Conservation (phyloP, 371 early-diverging fungal species). For the Mucor indicus region DNA sequence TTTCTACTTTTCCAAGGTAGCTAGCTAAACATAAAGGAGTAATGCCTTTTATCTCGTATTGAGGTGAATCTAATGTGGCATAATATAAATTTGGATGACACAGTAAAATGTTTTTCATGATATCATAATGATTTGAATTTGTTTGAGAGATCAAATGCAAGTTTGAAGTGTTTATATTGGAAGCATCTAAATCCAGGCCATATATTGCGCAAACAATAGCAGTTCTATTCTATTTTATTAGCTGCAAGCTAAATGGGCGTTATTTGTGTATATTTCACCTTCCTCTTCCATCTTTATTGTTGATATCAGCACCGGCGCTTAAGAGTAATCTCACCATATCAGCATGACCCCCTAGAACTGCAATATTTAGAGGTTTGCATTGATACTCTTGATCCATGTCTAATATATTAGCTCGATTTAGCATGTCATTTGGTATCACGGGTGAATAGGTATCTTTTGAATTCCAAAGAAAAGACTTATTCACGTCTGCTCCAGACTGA, state of each 20-base stretch:
- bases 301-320: constrained; percentile 64
- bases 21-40: constrained; percentile 75
- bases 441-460: constrained; percentile 43
- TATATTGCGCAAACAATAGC: constrained; percentile 57
- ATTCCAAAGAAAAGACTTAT: constrained; percentile 52
- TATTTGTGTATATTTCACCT: constrained; percentile 42
- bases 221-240: constrained; percentile 34
- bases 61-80: constrained; percentile 60
- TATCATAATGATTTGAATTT: constrained; percentile 52
- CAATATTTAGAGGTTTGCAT: constrained; percentile 66
- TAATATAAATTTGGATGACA: constrained; percentile 54
- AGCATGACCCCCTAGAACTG: constrained; percentile 63
- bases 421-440: constrained; percentile 33
- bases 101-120: constrained; percentile 56
- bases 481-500: constrained; percentile 47
- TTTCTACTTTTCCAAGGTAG: constrained; percentile 65
- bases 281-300: constrained; percentile 66
- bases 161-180: constrained; percentile 58
- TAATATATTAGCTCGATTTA: constrained; percentile 29
- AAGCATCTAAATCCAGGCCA: constrained; percentile 54
- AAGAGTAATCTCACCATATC: constrained; percentile 57
- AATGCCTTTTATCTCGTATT: constrained; percentile 67
- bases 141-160: constrained; percentile 57
- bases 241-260: not conserved
- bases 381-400: constrained; percentile 45